Conservation (phyloP, 257 asterid genomes). For the Fraxinus cuspidata region DNA sequence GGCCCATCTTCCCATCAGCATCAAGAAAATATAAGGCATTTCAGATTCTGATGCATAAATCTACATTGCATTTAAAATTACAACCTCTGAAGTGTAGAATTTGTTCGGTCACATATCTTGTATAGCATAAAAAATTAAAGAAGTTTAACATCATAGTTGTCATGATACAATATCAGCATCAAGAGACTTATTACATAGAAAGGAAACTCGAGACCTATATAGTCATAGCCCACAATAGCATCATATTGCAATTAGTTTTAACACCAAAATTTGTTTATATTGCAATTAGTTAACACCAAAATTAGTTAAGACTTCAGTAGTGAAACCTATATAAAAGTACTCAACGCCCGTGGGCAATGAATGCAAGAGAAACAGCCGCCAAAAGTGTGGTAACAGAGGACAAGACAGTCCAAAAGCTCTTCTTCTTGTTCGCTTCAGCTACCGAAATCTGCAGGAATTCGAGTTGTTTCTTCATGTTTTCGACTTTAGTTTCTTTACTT, state of each 20-base stretch:
- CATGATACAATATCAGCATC: background rate
- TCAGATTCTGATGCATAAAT: background rate
- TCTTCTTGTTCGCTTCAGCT: slow-evolving; percentile 63
- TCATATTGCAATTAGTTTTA: background rate
- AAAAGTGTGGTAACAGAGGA: slow-evolving; percentile 74
- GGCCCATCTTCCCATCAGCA: too few species aligned
- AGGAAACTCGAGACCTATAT: background rate
- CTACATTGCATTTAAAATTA: too few species aligned
- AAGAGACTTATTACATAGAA: background rate
- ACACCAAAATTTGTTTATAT: background rate
- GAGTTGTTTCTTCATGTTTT: slow-evolving; percentile 57
- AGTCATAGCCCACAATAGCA: background rate
- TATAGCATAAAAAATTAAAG: background rate
- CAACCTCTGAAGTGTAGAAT: background rate
- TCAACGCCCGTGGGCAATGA: slow-evolving; percentile 61
- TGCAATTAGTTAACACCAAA: background rate
- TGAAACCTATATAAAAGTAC: background rate
- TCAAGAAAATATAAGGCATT: background rate
- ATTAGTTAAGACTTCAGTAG: background rate
- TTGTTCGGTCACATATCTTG: background rate
- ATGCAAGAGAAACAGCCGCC: slow-evolving; percentile 67
- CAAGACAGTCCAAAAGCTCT: slow-evolving; percentile 63
- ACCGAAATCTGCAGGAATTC: slow-evolving; percentile 47
- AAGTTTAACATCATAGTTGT: background rate
- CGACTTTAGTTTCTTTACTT: slow-evolving; percentile 47